These are phyloP conservation scores for Echites panduratus DNA, from an alignment of 257 asterid species.

Conservation along the genomic window DNA sequence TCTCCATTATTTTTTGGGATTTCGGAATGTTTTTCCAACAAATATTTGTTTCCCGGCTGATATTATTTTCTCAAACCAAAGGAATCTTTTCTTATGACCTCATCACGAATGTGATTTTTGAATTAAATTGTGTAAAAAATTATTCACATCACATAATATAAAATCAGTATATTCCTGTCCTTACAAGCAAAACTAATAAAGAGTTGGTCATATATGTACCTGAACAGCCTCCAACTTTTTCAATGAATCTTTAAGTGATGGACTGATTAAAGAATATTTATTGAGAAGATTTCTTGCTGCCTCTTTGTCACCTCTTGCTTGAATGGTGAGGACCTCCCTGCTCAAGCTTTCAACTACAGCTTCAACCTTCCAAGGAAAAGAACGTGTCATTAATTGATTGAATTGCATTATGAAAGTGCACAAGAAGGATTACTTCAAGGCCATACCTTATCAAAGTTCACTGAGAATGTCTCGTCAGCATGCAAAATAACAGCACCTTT, in stretches of 20 bases:
- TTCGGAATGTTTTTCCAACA: background rate
- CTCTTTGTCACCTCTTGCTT: slow-evolving; percentile 82
- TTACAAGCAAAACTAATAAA: background rate
- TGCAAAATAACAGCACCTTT: slow-evolving; percentile 64
- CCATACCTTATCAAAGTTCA: slow-evolving; percentile 77
- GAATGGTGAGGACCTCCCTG: slow-evolving; percentile 77
- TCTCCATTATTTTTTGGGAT: background rate
- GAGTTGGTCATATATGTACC: slow-evolving; percentile 33
- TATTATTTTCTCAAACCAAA: background rate
- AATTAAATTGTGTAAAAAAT: background rate
- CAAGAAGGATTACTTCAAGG: background rate
- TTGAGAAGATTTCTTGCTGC: slow-evolving; percentile 58
- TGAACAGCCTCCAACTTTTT: slow-evolving; percentile 56
- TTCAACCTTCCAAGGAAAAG: slow-evolving; percentile 48
- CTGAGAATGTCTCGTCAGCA: slow-evolving; percentile 60
- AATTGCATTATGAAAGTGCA: background rate
- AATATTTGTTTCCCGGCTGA: background rate
- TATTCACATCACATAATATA: background rate
- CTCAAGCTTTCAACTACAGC: slow-evolving; percentile 77
- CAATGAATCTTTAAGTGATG: slow-evolving; percentile 54
- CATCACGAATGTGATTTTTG: background rate
- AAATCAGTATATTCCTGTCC: background rate
- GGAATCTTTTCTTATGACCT: background rate
- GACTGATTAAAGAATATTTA: slow-evolving; percentile 50
- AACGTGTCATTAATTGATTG: background rate